These are phyloP conservation scores for Ustanciosporium gigantosporum DNA, from an alignment of 1,284 basidiomycete genomes.

Conservation along the genomic window DNA sequence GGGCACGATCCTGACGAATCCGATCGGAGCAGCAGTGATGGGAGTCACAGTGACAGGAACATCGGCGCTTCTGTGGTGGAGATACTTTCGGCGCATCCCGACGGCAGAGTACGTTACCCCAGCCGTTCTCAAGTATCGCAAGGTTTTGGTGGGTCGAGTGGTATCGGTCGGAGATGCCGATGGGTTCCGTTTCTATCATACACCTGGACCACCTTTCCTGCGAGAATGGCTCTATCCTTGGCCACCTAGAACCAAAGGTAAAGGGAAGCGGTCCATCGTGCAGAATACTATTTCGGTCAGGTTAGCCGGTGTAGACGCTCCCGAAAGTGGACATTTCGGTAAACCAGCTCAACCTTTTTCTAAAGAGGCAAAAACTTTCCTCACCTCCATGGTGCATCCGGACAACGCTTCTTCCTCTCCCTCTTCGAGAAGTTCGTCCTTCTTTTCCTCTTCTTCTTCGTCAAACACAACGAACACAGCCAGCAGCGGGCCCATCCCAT, in stretches of 20 bases:
- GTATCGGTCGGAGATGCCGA: conserved; percentile 58
- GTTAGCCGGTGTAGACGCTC: conserved; percentile 57
- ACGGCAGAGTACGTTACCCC: conserved; percentile 56
- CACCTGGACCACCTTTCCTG: conserved; percentile 46
- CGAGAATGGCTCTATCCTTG: conserved; percentile 34
- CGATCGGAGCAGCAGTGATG: conserved; percentile 17
- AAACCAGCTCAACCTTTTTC: conserved; percentile 56
- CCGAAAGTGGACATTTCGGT: conserved; percentile 58
- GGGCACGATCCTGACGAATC: conserved; percentile 15
- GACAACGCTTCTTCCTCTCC: not conserved
- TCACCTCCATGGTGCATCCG: conserved; percentile 26
- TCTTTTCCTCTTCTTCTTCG: not conserved
- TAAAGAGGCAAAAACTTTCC: conserved; percentile 53
- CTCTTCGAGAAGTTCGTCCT: not conserved
- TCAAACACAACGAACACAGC: not conserved
- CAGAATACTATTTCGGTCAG: conserved; percentile 53
- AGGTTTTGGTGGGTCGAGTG: conserved; percentile 50
- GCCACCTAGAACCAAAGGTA: conserved; percentile 16
- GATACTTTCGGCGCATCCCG: conserved; percentile 55
- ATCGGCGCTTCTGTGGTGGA: conserved; percentile 39
- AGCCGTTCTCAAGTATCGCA: conserved; percentile 43
- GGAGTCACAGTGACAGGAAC: conserved; percentile 20
- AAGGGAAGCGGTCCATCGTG: conserved; percentile 13
- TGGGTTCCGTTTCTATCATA: conserved; percentile 58
- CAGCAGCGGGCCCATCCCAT: not conserved